Percentiles rank a stretch among this genome's conserved stretches.
Evolutionary conservation across 306 rosid genomes (phyloP).

Genomic region (Abrus pulchellus): DNA sequence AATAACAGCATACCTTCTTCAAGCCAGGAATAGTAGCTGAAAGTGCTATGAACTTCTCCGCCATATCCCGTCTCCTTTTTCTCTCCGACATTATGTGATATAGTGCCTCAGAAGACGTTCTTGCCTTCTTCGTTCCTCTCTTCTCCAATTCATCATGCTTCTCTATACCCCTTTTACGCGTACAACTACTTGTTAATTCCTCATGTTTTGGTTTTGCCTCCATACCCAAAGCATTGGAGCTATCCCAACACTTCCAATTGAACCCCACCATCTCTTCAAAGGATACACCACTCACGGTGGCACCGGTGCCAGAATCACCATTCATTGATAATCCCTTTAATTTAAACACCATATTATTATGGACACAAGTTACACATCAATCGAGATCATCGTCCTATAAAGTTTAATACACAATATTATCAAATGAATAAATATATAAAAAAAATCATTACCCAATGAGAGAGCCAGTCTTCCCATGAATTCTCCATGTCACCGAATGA

Average conservation of each 20-base stretch:
- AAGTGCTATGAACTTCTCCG: slow-evolving; percentile 52
- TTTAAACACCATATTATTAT: not conserved
- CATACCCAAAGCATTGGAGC: not conserved
- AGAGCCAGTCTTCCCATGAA: slow-evolving; percentile 35
- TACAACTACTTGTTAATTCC: not conserved
- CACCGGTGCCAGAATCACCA: not conserved
- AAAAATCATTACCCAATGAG: slow-evolving; percentile 5
- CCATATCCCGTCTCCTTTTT: slow-evolving; percentile 50
- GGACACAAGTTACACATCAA: not conserved
- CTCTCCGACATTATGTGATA: slow-evolving; percentile 58
- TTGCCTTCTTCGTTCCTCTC: not conserved
- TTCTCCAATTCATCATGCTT: not conserved
- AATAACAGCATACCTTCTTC: slow-evolving; percentile 46
- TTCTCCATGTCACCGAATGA: not conserved
- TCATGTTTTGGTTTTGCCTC: not conserved
- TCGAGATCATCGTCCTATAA: no score
- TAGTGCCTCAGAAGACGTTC: slow-evolving; percentile 27
- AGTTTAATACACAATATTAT: not conserved
- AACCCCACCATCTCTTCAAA: slow-evolving; percentile 20
- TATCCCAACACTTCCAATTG: not conserved
- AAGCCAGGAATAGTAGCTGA: slow-evolving; percentile 55
- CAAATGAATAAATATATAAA: not conserved
- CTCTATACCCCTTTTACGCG: not conserved
- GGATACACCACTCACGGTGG: not conserved
- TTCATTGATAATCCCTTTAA: slow-evolving; percentile 3